A percentile compares a stretch with the other conserved stretches of the same genome.
These are phyloP conservation scores for Ambrosiella xylebori DNA, from an alignment of 2,329 filamentous ascomycete genomes.

Conservation along the genomic window DNA sequence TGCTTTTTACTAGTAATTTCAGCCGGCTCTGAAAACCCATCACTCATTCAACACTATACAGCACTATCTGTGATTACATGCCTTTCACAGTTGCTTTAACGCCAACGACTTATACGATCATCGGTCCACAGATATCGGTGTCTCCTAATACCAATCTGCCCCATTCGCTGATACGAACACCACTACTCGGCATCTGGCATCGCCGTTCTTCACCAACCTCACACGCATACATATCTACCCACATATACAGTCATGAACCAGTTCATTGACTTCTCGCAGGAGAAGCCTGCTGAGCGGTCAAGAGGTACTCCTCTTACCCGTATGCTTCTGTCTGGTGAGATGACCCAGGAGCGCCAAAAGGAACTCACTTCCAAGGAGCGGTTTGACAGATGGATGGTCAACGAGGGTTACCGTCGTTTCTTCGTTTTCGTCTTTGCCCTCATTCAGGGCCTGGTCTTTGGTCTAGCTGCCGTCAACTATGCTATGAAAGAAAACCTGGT, in stretches of 20 bases:
- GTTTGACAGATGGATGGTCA: slow-evolving; percentile 78
- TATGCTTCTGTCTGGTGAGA: slow-evolving; percentile 68
- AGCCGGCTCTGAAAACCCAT: slow-evolving; percentile 36
- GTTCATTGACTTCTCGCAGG: slow-evolving; percentile 10
- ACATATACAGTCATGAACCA: slow-evolving; percentile 1
- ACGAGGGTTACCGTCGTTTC: slow-evolving; percentile 69
- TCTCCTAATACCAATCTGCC: not conserved
- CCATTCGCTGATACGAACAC: not conserved
- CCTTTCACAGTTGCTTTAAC: not conserved
- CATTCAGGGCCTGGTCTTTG: slow-evolving; percentile 59
- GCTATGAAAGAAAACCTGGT: slow-evolving; percentile 59
- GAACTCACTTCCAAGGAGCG: slow-evolving; percentile 51
- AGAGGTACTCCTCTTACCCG: slow-evolving; percentile 70
- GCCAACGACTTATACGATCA: not conserved
- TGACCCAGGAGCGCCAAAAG: slow-evolving; percentile 56
- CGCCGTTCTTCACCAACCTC: not conserved
- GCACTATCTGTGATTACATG: slow-evolving; percentile 3
- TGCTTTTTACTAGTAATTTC: slow-evolving; percentile 23
- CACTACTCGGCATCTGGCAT: slow-evolving; percentile 5
- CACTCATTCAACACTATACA: not conserved
- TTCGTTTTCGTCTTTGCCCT: slow-evolving; percentile 59
- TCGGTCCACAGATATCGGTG: not conserved
- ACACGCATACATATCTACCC: not conserved
- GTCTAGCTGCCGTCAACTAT: slow-evolving; percentile 67
- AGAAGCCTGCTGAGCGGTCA: slow-evolving; percentile 42